Conservation (phyloP, 2,329 filamentous ascomycete species). For the Colletotrichum magnum region DNA sequence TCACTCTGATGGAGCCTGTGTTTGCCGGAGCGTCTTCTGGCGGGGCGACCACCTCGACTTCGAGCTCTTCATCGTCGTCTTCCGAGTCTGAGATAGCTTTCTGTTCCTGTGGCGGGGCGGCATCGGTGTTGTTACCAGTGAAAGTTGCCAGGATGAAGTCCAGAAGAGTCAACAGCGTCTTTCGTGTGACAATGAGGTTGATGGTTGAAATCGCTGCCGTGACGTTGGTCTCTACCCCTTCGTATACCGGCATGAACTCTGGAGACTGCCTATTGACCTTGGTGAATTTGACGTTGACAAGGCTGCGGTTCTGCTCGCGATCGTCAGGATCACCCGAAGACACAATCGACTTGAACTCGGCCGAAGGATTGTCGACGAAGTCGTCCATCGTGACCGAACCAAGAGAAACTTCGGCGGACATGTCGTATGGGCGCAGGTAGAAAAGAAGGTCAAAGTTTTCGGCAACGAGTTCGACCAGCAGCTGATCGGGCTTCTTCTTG, state of each 20-base stretch:
- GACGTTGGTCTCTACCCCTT: conserved; percentile 93
- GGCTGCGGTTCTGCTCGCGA: conserved; percentile 80
- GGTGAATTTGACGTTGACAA: conserved; percentile 90
- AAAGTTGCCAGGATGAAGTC: conserved; percentile 97
- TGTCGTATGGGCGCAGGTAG: conserved; percentile 90
- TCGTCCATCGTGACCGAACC: conserved; percentile 92
- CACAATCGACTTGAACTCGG: conserved; percentile 98
- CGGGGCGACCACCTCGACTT: conserved; percentile 31
- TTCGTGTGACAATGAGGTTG: conserved; percentile 93
- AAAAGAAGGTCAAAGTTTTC: conserved; percentile 91
- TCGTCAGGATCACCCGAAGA: conserved; percentile 84
- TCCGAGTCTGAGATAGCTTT: conserved; percentile 53
- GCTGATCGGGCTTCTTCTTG: conserved; percentile 79
- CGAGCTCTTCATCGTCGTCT: conserved; percentile 53
- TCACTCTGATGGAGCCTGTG: conserved; percentile 88
- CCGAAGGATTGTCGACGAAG: conserved; percentile 88
- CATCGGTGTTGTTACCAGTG: conserved; percentile 70
- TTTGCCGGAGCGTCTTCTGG: conserved; percentile 46
- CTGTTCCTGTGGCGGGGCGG: conserved; percentile 45
- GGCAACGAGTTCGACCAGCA: conserved; percentile 92
- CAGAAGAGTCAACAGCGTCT: conserved; percentile 89
- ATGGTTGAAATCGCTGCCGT: conserved; percentile 94
- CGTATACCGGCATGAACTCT: conserved; percentile 91
- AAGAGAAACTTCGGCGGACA: conserved; percentile 91
- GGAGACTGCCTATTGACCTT: conserved; percentile 92